A percentile compares a stretch with the other conserved stretches of the same genome.
Conservation (phyloP, 2,329 filamentous ascomycete genomes). For the Cytospora piceicola region DNA sequence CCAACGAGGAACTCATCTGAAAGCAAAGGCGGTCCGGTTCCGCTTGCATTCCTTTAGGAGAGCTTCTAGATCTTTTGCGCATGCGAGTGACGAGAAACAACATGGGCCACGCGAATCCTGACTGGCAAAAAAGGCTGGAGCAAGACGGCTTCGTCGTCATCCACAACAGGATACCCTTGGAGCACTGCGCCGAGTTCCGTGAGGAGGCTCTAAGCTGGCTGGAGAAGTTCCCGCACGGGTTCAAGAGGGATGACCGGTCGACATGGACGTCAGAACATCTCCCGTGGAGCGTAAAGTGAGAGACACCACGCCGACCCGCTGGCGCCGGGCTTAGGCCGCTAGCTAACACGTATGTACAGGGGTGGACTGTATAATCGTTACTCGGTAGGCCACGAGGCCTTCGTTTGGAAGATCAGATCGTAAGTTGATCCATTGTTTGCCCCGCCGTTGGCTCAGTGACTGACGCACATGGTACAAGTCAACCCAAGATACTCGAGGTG, state of each 20-base stretch:
- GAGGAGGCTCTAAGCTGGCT: slow-evolving; percentile 25
- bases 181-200: slow-evolving; percentile 23
- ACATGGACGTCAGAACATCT: slow-evolving; percentile 25
- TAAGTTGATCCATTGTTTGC: background rate
- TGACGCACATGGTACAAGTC: background rate
- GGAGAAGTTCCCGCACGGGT: slow-evolving; percentile 25
- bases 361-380: slow-evolving; percentile 23
- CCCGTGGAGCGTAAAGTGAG: slow-evolving; percentile 23
- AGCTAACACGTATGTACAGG: background rate
- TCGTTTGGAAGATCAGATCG: slow-evolving; percentile 28
- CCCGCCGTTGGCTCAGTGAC: background rate
- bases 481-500: slow-evolving; percentile 21
- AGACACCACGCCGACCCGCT: background rate
- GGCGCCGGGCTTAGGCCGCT: no score
- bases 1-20: no score
- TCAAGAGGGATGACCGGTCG: slow-evolving; percentile 23
- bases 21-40: background rate
- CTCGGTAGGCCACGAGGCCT: slow-evolving; percentile 21
- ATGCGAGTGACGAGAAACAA: background rate
- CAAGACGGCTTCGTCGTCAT: slow-evolving; percentile 25
- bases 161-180: slow-evolving; percentile 8
- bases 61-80: background rate
- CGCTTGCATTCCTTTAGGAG: background rate
- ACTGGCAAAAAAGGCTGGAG: slow-evolving; percentile 21
- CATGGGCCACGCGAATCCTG: slow-evolving; percentile 9